These are phyloP conservation scores for Chaetomium sp. DNA, from an alignment of 2,329 filamentous ascomycete genomes.

Conservation along the genomic window DNA sequence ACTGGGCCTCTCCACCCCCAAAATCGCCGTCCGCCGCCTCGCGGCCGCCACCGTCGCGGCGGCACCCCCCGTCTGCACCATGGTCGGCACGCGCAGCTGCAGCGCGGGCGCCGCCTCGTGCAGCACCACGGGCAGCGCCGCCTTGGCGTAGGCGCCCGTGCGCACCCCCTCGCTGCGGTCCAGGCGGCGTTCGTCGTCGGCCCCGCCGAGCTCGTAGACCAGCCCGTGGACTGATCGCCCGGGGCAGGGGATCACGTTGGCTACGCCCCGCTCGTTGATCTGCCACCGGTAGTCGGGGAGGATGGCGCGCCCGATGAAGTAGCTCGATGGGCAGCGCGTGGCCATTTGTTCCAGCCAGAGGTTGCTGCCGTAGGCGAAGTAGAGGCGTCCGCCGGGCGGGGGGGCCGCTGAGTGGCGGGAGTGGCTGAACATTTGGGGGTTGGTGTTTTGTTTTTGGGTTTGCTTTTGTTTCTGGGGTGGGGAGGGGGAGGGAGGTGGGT, in stretches of 20 bases:
- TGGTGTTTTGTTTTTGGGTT: no score
- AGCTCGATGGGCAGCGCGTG: not conserved
- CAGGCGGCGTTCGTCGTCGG: conserved; percentile 3
- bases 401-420: not conserved
- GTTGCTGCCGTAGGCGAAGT: conserved; percentile 6
- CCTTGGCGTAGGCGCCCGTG: not conserved
- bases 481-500: not conserved
- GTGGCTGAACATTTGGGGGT: not conserved
- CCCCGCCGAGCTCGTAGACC: not conserved
- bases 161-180: conserved; percentile 9
- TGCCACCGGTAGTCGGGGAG: not conserved
- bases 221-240: not conserved
- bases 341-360: not conserved
- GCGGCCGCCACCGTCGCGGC: not conserved
- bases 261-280: not conserved
- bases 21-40: not conserved
- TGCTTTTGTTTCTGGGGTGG: not conserved
- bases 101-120: not conserved
- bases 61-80: not conserved
- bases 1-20: not conserved
- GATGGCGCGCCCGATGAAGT: not conserved
- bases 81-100: not conserved
- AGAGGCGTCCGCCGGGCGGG: not conserved
- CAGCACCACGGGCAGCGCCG: not conserved
- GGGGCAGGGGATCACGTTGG: not conserved